Base-by-base conservation (phyloP, 23 red algal species). In the Gracilaria domingensis region DNA sequence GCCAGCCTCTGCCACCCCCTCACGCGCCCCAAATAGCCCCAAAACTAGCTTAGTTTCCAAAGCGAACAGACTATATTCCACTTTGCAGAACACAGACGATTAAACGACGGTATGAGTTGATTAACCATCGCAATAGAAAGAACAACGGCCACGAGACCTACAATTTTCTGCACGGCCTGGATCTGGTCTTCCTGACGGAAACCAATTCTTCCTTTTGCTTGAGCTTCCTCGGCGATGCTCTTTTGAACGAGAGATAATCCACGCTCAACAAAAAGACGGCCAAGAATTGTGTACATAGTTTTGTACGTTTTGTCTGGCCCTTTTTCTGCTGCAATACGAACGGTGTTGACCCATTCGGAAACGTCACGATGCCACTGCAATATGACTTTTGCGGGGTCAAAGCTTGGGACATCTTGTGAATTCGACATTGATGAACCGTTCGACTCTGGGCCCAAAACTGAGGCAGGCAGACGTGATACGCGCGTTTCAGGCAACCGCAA, bases 241-340 rank as follows among this genome's bases (percentile, higher is more conserved):
- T 77, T 88, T 67, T 88, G 70, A 17, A 2, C 44, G 12, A 34
- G 12, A 8, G 64, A 67, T 21, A 88, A 2, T 13, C 49, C 84
- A 28, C 2, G 39, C 21, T 76, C 35, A 30, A 70, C 1, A 24
- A 77, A 16, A 32, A 66, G 25, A 59, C 84, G 45, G 0, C 84
- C 84, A 37, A 88, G 65, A 5, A 75, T 59, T 14, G 30, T 71
- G 25, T 71, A 88, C 21, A 76, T 75, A 1, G 66, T 77, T 66
- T 76, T 48, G 28, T 70, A 74, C 37, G 8, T 17, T 11, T 42
- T 37, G 26, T 88, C 69, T 14, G 4, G 17, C 12, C 69, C 84
- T 23, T 5, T 55, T 56, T 76, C 84, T 70, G 59, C 23, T 12
- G 72, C 66, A 0, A 58, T 48, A 21, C 26, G 1, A 29, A 88